These are phyloP conservation scores for Aureobasidium sp. DNA, from an alignment of 2,329 filamentous ascomycete genomes.

Conservation along the genomic window DNA sequence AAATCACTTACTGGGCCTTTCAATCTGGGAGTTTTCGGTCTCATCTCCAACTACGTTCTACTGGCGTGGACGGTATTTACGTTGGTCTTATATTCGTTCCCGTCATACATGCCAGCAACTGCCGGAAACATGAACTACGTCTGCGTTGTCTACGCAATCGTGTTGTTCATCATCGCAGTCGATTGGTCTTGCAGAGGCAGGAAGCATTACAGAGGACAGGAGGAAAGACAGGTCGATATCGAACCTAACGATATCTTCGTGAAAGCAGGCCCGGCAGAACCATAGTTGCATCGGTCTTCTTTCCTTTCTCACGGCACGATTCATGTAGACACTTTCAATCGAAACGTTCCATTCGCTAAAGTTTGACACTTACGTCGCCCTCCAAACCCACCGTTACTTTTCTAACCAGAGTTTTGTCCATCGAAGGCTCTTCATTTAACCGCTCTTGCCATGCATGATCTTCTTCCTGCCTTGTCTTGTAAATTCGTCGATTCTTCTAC, in stretches of 20 bases:
- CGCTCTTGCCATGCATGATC: neutral
- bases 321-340: neutral
- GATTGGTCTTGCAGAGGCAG: slow-evolving; percentile 31
- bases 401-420: neutral
- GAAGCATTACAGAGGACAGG: slow-evolving; percentile 22
- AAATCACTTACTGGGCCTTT: slow-evolving; percentile 40
- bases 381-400: neutral
- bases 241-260: neutral
- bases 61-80: slow-evolving; percentile 42
- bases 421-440: neutral
- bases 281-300: neutral
- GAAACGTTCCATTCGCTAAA: neutral
- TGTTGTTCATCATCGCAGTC: slow-evolving; percentile 27
- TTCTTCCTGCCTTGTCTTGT: neutral
- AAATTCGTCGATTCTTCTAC: neutral
- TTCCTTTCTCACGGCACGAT: neutral
- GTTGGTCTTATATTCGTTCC: slow-evolving; percentile 30
- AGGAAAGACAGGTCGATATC: neutral
- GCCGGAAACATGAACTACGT: slow-evolving; percentile 24
- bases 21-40: slow-evolving; percentile 37
- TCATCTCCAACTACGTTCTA: slow-evolving; percentile 35
- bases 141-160: slow-evolving; percentile 32
- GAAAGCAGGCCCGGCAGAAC: neutral
- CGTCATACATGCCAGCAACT: slow-evolving; percentile 7
- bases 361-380: neutral